Evolutionary conservation across 495 filamentous ascomycete genomes (phyloP).

Genomic region (Thozetella sp.): DNA sequence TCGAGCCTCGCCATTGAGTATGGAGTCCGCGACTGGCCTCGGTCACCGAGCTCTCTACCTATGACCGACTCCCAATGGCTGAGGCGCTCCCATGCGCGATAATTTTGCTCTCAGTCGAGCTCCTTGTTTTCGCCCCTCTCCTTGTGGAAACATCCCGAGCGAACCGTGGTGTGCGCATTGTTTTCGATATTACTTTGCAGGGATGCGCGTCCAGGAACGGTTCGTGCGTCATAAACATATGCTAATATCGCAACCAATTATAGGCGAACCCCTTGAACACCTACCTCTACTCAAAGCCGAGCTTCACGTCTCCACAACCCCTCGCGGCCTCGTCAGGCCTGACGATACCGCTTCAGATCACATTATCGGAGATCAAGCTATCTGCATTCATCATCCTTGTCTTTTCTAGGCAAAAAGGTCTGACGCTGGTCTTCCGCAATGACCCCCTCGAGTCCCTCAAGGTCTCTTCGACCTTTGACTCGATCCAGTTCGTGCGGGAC

Average conservation of each 20-base stretch:
- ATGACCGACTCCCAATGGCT: too few relatives aligned
- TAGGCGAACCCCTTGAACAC: constrained; percentile 96
- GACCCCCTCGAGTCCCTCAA: constrained; percentile 97
- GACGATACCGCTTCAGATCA: constrained; percentile 96
- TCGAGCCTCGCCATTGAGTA: too few relatives aligned
- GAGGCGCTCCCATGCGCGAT: too few relatives aligned
- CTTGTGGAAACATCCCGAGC: constrained; percentile 1
- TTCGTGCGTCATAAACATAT: constrained; percentile 29
- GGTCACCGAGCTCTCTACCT: too few relatives aligned
- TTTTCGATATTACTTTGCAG: constrained; percentile 18
- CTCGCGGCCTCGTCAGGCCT: constrained; percentile 91
- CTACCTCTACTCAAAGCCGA: constrained; percentile 85
- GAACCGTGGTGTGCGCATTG: constrained; percentile 26
- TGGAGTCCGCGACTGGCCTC: too few relatives aligned
- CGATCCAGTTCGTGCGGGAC: constrained; percentile 96
- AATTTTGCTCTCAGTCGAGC: too few relatives aligned
- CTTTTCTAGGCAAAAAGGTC: constrained; percentile 94
- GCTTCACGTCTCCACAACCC: constrained; percentile 89
- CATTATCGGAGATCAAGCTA: constrained; percentile 93
- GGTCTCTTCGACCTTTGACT: constrained; percentile 98
- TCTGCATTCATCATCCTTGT: constrained; percentile 97
- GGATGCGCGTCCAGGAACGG: constrained; percentile 19
- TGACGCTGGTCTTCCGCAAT: constrained; percentile 96
- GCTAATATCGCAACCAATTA: constrained; percentile 47
- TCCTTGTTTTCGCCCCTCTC: not conserved